These are phyloP conservation scores for Tilletiopsis washingtonensis DNA, from an alignment of 1,284 basidiomycete genomes.

Conservation along the genomic window DNA sequence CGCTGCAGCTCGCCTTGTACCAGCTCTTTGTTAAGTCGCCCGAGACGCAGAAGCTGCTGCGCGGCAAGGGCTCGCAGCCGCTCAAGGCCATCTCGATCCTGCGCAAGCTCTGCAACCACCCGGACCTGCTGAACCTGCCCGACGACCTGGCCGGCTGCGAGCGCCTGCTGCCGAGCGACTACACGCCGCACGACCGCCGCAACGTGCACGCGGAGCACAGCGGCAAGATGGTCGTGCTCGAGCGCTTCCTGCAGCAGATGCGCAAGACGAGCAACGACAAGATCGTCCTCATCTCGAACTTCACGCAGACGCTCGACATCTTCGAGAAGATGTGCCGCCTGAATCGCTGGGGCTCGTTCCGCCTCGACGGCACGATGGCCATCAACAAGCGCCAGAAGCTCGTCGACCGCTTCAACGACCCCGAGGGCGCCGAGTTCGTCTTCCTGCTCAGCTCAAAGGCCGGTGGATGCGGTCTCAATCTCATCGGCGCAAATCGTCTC, in stretches of 20 bases:
- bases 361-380: slow-evolving; percentile 87
- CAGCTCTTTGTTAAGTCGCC: slow-evolving; percentile 88
- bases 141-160: slow-evolving; percentile 81
- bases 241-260: slow-evolving; percentile 51
- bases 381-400: slow-evolving; percentile 93
- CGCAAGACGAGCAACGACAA: slow-evolving; percentile 61
- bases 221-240: slow-evolving; percentile 71
- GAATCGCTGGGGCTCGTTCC: slow-evolving; percentile 78
- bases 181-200: slow-evolving; percentile 52
- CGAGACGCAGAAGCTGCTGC: slow-evolving; percentile 81
- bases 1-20: slow-evolving; percentile 83
- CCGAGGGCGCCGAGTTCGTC: slow-evolving; percentile 85
- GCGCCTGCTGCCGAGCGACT: slow-evolving; percentile 73
- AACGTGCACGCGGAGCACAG: slow-evolving; percentile 34
- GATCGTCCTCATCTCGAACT: slow-evolving; percentile 97
- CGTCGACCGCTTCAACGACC: slow-evolving; percentile 95
- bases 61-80: slow-evolving; percentile 85
- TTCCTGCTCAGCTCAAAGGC: slow-evolving; percentile 98
- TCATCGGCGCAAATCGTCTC: slow-evolving; percentile 93
- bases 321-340: slow-evolving; percentile 45
- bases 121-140: slow-evolving; percentile 80
- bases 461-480: slow-evolving; percentile 87
- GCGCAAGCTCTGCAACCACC: slow-evolving; percentile 97
- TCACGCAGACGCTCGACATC: slow-evolving; percentile 91
- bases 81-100: slow-evolving; percentile 94